Base-by-base conservation (phyloP, 2,329 filamentous ascomycete genomes). In the Polytolypa hystricis region DNA sequence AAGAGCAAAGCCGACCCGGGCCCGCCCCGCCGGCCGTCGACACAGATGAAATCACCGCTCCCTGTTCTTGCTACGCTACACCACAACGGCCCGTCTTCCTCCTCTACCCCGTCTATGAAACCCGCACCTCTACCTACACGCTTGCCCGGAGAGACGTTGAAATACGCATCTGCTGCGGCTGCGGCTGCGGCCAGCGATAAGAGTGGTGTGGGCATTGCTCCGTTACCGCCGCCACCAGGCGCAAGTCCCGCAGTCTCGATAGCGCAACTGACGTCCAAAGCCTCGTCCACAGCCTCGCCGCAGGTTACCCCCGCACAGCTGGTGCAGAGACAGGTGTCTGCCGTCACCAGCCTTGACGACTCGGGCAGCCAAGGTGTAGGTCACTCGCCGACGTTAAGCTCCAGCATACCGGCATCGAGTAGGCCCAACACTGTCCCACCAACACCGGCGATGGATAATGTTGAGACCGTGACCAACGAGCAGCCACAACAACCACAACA, bases 151-250 rank as follows among this genome's bases (percentile, higher is more conserved):
- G 89, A 96, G 58, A 84, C 83, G 1, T 69, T 98, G 47, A 96
- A 96, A 62, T 98, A 98, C 57, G 91, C 91, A 30, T 96, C 91
- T 25, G 91, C 91, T 0, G 91, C 91, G 0, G 91, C 91, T 0
- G 91, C 91, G 0, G 91, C 89, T 0, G 89, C 91, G 1, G 85
- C 87, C 30, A 86, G 77, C 57, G 86, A 94, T 62, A 87, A 84
- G 65, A 89, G 81, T 55, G 73, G 73, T 36, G 81, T 96, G 19
- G 91, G 91, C 17, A 95, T 98, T 53, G 80, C 89, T 40, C 91
- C 91, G 27, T 69, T 96, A 53, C 91, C 91, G 38, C 89, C 91
- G 43, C 91, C 91, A 51, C 86, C 86, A 18, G 81, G 82, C 36
- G 60, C 63, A 29, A 30, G 60, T 66, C 47, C 56, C 68, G 56